Base-by-base conservation (phyloP, 208 protist genomes). In the Phytomonas francai region DNA sequence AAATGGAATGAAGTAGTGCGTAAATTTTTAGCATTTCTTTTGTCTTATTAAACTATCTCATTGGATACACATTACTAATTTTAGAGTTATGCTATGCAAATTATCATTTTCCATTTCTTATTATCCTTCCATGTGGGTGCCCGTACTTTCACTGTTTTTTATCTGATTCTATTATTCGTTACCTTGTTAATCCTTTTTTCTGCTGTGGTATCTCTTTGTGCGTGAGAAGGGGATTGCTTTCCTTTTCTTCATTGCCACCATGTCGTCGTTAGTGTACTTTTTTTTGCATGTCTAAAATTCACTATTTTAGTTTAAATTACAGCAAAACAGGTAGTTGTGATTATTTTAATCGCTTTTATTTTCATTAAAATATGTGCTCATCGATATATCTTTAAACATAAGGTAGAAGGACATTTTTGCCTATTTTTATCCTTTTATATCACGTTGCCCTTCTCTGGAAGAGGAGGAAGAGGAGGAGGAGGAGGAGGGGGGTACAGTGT, bases 231-330 rank as follows among this genome's bases (percentile, higher is more conserved):
- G 69, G 42, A 31, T 33, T 73, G 31, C 34, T 73, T 45, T 39
- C 56, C 36, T 74, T 76, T 69, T 69, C 25, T 7, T 39, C 59
- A n/a, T 51, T 58, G 25, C 59, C 7, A 33, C 8, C 33, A 19
- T 65, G 54, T 34, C 32, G n/a, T 14, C 59, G 16, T 56, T 71
- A 70, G 27, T 70, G 36, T 65, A 30, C 62, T 62, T 69, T 71
- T 71, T 73, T 76, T 63, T 78, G 49, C 65, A 70, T 36, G 59
- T 71, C 62, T 68, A 31, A 62, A 3, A 33, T 70, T 56, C 25
- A 49, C 59, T 63, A 19, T 19, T 8, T 0, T 19, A 51, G 19
- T 63, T 25, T 25, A n/a, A 58, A 51, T 49, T 39, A 58, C 19
- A 63, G 32, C 19, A 22, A 63, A 36, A 63, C 22, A 25, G 34